phyloP scores from a whole-genome alignment of 805 yeast genomes.

The Priceomyces fermenticarens region DNA sequence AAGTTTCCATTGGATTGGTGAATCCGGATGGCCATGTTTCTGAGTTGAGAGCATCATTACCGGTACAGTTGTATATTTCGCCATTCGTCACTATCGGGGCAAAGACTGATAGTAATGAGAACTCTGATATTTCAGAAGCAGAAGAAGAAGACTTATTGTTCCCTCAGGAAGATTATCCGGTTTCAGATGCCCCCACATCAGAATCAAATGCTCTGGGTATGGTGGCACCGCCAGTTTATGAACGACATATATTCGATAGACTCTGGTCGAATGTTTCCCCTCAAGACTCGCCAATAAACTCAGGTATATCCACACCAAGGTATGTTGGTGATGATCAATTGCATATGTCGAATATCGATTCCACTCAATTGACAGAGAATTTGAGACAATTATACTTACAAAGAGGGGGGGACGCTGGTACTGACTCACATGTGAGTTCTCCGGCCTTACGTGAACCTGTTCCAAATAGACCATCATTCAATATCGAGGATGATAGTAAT shows the following conservation, averaged over 20 bases:
- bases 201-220: slow-evolving; percentile 26
- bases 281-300: slow-evolving; percentile 41
- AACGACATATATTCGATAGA: slow-evolving; percentile 75
- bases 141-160: slow-evolving; percentile 25
- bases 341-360: slow-evolving; percentile 39
- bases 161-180: slow-evolving; percentile 21
- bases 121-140: slow-evolving; percentile 2
- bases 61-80: slow-evolving; percentile 68
- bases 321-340: slow-evolving; percentile 15
- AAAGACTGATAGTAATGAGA: slow-evolving; percentile 21
- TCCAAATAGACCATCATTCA: slow-evolving; percentile 4
- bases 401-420: slow-evolving; percentile 25
- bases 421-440: neutral
- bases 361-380: slow-evolving; percentile 47
- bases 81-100: slow-evolving; percentile 79
- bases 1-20: slow-evolving; percentile 71
- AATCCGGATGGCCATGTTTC: slow-evolving; percentile 94
- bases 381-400: slow-evolving; percentile 50
- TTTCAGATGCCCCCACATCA: slow-evolving; percentile 24
- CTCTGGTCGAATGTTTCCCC: slow-evolving; percentile 68
- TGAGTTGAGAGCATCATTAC: slow-evolving; percentile 87
- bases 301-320: slow-evolving; percentile 42
- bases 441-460: neutral
- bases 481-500: slow-evolving; percentile 2
- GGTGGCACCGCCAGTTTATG: slow-evolving; percentile 85